Base-by-base conservation (phyloP, 2,329 filamentous ascomycete species). In the Rasamsonia emersonii region DNA sequence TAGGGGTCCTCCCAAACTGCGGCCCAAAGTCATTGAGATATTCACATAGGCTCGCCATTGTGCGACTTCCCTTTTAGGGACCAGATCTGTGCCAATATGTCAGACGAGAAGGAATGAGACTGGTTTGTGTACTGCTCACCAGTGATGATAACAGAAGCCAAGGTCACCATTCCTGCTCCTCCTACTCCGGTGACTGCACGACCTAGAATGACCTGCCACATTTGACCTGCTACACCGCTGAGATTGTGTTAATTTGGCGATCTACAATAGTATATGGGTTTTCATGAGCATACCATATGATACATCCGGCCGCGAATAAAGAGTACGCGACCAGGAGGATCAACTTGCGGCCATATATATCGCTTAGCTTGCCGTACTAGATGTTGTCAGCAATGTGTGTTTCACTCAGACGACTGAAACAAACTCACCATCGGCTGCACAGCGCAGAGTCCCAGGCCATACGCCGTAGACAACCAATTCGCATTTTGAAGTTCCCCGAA, bases 401-500 rank as follows among this genome's bases (percentile, higher is more conserved):
- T 13, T 8, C 3, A 13, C 15, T 19, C 9, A 4, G 5, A 14
- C n/a, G 19, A 20, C 5, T 14, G 14, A 13, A 9, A 11, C 6
- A 9, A 26, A 45, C 62, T 44, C 36, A 73, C 71, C 41, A 77
- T 52, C 0, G 70, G 64, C 42, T 75, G 71, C 0, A 66, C 66
- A 2, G 68, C 67, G 14, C 66, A 69, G 0, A 64, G 59, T 1
- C 70, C 69, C 9, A 76, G 47, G 2, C 63, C 56, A 39, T 73
- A 74, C 23, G 61, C 62, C 3, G 68, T 72, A 10, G 72, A 67
- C 8, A 76, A 47, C 72, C 75, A 76, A 37, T 67, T 74, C 3
- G 73, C 75, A 31, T 71, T 65, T 10, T 64, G 65, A 4, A 79
- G 47, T 19, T 65, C 62, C 32, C 69, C 59, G 43, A 79, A 79